Base-by-base conservation (phyloP, 164 flowering plant species). In the Euptelea pleiosperma region DNA sequence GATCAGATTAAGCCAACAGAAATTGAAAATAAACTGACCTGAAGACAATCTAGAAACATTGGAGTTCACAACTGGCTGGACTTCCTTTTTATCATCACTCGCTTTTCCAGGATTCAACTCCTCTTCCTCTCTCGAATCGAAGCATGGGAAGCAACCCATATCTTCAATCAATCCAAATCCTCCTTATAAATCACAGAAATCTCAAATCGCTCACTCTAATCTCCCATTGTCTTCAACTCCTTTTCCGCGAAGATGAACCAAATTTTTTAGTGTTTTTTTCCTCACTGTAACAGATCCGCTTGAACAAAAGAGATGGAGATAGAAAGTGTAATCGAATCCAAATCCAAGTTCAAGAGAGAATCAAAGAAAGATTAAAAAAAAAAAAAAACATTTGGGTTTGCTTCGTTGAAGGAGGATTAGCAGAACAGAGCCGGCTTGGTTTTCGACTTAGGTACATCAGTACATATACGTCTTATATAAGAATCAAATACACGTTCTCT, bases 101-200 rank as follows among this genome's bases (percentile, higher is more conserved):
- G 3, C 58, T 25, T 62, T 61, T 15, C 30, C 55, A 18, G 54
- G 70, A 65, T 54, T 65, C 34, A 73, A 54, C 42, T 57, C 58
- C 53, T 64, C 70, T 33, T 65, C 76, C 42, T 70, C 73, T 55
- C 55, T 70, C n/a, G 77, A 69, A 55, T 70, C 77, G 22, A 73
- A 73, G 43, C 77, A 73, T 21, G 77, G 54, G 45, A 73, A 73
- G 46, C 77, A 73, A 50, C 77, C 77, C 77, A 73, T 73, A 21
- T 56, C 59, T 54, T 25, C 58, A 41, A 65, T 41, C 48, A 50
- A 55, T 49, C 57, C 34, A 53, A 57, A 22, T 37, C 22, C 55
- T 54, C 25, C 40, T 8, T 49, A 22, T n/a, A 30, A 41, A 42
- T 2, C 40, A 55, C 30, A 63, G 14, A 63, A 35, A 36, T 43